A percentile compares a stretch with the other conserved stretches of the same genome.
These are phyloP conservation scores for Sphagnum contortum DNA, from an alignment of 225 moss, liverwort and hornwort genomes.

Conservation along the genomic window DNA sequence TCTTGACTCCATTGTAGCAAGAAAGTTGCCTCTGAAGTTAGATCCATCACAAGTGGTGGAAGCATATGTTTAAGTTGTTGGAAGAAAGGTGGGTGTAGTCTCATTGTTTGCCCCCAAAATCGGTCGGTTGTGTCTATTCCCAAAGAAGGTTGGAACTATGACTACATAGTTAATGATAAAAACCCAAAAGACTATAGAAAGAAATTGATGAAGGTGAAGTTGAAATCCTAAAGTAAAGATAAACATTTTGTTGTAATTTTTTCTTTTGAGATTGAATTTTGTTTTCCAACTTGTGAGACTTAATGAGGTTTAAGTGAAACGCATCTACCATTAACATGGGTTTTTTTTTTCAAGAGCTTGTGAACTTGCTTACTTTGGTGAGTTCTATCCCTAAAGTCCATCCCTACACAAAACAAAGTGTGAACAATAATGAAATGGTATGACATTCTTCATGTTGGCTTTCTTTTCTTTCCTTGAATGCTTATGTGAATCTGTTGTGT, in stretches of 20 bases:
- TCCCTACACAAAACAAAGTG: too few relatives aligned
- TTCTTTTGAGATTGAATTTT: too few relatives aligned
- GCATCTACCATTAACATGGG: too few relatives aligned
- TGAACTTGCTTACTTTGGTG: too few relatives aligned
- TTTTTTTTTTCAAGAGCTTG: too few relatives aligned
- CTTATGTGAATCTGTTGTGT: too few relatives aligned
- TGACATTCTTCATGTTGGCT: too few relatives aligned
- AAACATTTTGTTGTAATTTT: neutral
- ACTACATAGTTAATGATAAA: conserved; percentile 2
- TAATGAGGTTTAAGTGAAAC: too few relatives aligned
- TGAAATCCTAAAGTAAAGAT: conserved; percentile 1
- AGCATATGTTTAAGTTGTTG: conserved; percentile 47
- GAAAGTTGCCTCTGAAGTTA: conserved; percentile 44
- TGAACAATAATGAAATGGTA: too few relatives aligned
- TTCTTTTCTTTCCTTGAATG: too few relatives aligned
- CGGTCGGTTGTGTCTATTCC: conserved; percentile 36
- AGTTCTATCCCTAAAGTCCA: too few relatives aligned
- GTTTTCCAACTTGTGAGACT: too few relatives aligned
- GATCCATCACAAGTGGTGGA: conserved; percentile 52
- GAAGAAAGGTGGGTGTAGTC: conserved; percentile 43
- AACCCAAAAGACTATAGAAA: conserved; percentile 5
- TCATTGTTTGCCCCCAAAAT: conserved; percentile 47
- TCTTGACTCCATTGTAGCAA: neutral
- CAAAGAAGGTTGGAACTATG: conserved; percentile 23
- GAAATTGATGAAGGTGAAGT: conserved; percentile 8